phyloP scores from a whole-genome alignment of 306 rosid species.

The Crataegus laevigata region DNA sequence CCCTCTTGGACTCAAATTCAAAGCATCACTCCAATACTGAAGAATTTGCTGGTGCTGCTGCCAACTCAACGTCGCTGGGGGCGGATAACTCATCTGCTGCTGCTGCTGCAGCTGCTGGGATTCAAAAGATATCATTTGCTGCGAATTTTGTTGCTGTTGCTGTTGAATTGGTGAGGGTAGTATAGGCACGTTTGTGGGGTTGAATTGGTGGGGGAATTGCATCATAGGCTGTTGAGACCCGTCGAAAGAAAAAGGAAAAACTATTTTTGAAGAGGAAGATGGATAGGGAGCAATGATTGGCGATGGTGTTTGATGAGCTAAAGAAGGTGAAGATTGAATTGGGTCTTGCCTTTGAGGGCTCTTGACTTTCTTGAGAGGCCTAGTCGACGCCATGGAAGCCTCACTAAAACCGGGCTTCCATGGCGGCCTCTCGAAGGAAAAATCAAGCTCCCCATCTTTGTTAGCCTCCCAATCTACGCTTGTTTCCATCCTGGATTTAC shows the following conservation, averaged over 20 bases:
- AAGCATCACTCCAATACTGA: constrained; percentile 67
- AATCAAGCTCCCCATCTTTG: constrained; percentile 25
- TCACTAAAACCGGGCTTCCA: constrained; percentile 53
- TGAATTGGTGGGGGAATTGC: constrained; percentile 38
- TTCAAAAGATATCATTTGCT: constrained; percentile 46
- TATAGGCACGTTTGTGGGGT: constrained; percentile 20
- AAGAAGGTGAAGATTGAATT: constrained; percentile 21
- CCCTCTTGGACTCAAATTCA: constrained; percentile 67
- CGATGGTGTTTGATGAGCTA: constrained; percentile 15
- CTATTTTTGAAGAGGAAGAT: constrained; percentile 39
- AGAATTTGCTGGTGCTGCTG: constrained; percentile 50
- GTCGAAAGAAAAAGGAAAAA: constrained; percentile 69
- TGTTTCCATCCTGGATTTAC: constrained; percentile 35
- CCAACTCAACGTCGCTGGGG: neutral
- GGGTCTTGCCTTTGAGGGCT: constrained; percentile 45
- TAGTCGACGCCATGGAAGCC: constrained; percentile 28
- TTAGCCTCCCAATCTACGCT: constrained; percentile 27
- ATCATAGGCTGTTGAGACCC: constrained; percentile 27
- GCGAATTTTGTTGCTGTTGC: constrained; percentile 25
- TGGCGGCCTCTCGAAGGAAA: constrained; percentile 30
- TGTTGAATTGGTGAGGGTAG: constrained; percentile 22
- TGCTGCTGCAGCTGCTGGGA: constrained; percentile 1
- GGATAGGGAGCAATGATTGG: neutral
- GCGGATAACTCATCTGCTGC: constrained; percentile 30
- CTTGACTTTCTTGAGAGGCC: constrained; percentile 74